Conservation (phyloP, 805 yeast species). For the Candida incommunis region DNA sequence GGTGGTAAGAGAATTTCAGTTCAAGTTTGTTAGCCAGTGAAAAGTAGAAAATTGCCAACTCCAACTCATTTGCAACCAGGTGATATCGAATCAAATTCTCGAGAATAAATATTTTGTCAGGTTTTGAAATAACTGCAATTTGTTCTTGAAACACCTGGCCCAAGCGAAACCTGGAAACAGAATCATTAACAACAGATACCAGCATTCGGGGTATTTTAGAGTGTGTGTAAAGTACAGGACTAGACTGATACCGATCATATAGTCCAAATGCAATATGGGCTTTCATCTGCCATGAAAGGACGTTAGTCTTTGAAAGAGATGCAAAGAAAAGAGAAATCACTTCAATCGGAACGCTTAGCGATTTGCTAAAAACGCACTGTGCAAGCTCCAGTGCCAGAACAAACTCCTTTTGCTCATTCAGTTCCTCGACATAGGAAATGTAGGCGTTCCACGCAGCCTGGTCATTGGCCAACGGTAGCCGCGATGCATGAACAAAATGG, state of each 20-base stretch:
- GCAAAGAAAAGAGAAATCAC: neutral
- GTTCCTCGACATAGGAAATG: neutral
- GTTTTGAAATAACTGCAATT: neutral
- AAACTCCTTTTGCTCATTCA: neutral
- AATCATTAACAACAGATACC: neutral
- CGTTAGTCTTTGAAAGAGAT: neutral
- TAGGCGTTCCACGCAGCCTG: neutral
- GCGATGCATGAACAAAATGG: neutral
- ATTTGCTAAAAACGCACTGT: neutral
- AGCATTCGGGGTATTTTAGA: neutral
- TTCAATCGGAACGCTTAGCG: neutral
- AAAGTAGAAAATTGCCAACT: neutral
- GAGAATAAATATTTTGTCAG: neutral
- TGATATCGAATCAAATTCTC: neutral
- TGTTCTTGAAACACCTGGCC: neutral
- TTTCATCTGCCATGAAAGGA: neutral
- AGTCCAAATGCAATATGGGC: conserved; percentile 1
- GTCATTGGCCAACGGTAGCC: neutral
- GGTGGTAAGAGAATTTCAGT: neutral
- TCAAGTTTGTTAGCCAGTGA: neutral
- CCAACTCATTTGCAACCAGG: neutral
- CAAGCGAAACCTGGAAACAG: neutral
- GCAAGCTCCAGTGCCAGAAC: neutral
- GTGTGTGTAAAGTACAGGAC: neutral
- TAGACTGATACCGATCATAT: neutral